Base-by-base conservation (phyloP, 495 filamentous ascomycete species). In the Wilcoxina mikolae region DNA sequence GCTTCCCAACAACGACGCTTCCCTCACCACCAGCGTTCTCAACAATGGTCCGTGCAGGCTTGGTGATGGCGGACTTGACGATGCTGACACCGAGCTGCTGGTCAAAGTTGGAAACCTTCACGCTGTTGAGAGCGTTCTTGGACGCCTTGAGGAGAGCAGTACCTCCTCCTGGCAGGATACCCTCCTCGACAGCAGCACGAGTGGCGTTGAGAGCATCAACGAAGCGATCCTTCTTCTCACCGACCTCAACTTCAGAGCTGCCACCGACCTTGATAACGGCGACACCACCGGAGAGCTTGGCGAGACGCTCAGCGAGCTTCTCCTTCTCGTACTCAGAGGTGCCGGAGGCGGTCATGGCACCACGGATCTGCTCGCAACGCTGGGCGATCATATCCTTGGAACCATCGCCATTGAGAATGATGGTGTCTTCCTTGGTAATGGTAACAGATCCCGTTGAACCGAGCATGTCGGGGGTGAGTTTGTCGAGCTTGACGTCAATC, bases 321-420 rank as follows among this genome's bases (percentile, higher is more conserved):
- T 98, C 91, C 77, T 94, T 95, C 79, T 98, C 91, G 73, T 98
- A 96, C 64, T 96, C 93, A 56, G 87, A 94, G 56, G 91, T 96
- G 56, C 77, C 78, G 26, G 91, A 81, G 75, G 96, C 91, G 58
- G 72, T 76, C 81, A 95, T 95, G 71, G 94, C 87, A 59, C 87
- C 88, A 65, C 91, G 90, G 74, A 98, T 98, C 74, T 96, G 91
- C 73, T 98, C 91, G 73, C 90, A 96, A 66, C 91, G 84, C 75
- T 95, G 87, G 58, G 84, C 74, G 65, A 98, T 91, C 52, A 77
- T 71, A 67, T 98, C 91, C 77, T 96, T 96, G 79, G 74, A 84
- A 55, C 91, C 91, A 65, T 96, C 91, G 48, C 91, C 91, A 72
- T 98, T 98, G 55, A 98, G 80, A 68, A 98, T 81, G 71, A 98